Percentiles rank a stretch among this genome's conserved stretches.
Conservation (phyloP, 2,329 filamentous ascomycete species). For the Aspergillus pseudoterreus region DNA sequence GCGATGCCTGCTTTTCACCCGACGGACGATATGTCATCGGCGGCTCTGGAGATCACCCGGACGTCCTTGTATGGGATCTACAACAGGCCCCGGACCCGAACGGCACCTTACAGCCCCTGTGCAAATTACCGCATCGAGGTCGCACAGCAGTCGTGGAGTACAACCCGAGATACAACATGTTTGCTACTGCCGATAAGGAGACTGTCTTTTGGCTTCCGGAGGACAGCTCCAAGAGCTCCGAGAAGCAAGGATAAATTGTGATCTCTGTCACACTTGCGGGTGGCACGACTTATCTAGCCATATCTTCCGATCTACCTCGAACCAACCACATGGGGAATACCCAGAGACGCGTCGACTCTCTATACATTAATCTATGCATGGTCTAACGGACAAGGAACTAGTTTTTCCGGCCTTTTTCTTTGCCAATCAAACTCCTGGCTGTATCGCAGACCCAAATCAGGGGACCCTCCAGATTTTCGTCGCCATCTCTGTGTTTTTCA, state of each 20-base stretch:
- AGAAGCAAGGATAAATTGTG: constrained; percentile 25
- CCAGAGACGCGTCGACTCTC: neutral
- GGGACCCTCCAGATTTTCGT: constrained; percentile 54
- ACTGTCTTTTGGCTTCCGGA: constrained; percentile 75
- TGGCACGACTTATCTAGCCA: neutral
- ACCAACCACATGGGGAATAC: neutral
- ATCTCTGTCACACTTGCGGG: neutral
- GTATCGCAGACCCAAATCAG: constrained; percentile 63
- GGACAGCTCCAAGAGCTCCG: constrained; percentile 38
- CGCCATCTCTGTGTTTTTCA: constrained; percentile 47
- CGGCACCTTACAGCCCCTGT: constrained; percentile 46
- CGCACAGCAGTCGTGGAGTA: constrained; percentile 73
- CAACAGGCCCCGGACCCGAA: constrained; percentile 54
- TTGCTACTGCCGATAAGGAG: constrained; percentile 85
- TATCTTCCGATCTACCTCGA: neutral
- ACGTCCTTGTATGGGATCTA: constrained; percentile 84
- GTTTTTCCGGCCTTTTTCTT: constrained; percentile 51
- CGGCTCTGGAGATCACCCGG: constrained; percentile 64
- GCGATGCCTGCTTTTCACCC: constrained; percentile 83
- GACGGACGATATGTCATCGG: constrained; percentile 87
- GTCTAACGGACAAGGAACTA: constrained; percentile 11
- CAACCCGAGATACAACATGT: constrained; percentile 87
- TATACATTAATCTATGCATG: neutral
- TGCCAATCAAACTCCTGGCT: constrained; percentile 64
- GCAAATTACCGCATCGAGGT: constrained; percentile 46